Evolutionary conservation across 139 green algal species (phyloP), one percentile per base, ranked within the genome.

Genomic region (Closterium sp.): DNA sequence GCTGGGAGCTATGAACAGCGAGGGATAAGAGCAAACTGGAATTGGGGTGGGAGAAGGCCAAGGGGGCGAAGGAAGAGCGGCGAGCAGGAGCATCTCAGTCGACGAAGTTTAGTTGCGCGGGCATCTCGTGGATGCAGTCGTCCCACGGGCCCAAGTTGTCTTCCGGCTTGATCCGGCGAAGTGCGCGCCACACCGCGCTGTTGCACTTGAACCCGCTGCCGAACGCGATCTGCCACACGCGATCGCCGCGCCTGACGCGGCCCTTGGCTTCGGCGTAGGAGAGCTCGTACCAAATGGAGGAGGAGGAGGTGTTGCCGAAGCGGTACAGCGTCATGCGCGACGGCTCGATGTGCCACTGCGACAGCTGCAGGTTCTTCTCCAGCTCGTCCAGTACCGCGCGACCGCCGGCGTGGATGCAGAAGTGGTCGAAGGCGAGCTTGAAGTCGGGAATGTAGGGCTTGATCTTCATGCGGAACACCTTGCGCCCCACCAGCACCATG

Each of bases 331-430:
- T 95, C 91, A 88, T 93, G 31, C 93, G 89, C 21, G 94, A 97
- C 32, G 98, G 97, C 92, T 97, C 96, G 79, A 97, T 95, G 31
- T 97, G 94, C 0, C 93, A 86, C 11, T 89, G 89, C 0, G 92
- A 95, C 42, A 99, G 94, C 79, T 96, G 87, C 90, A 99, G 95
- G 96, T 99, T 98, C 95, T 98, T 97, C 95, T 99, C 97, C 88
- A 99, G 98, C 94, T 98, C 98, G 87, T 99, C 97, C 45, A 99
- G 97, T 21, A 99, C 97, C 24, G 96, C 97, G 17, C 97, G 95
- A 3, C 98, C 98, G n/a, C 97, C 97, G 0, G 98, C 99, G 96
- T 99, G 98, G 91, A 99, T 99, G 96, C 98, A 99, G 90, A 99
- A 97, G 94, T 99, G 97, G 94, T 99, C 97, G 92, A 99, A 99